These are phyloP conservation scores for Kurtzmaniella quercitrusa DNA, from an alignment of 1,139 yeast genomes.

Conservation along the genomic window DNA sequence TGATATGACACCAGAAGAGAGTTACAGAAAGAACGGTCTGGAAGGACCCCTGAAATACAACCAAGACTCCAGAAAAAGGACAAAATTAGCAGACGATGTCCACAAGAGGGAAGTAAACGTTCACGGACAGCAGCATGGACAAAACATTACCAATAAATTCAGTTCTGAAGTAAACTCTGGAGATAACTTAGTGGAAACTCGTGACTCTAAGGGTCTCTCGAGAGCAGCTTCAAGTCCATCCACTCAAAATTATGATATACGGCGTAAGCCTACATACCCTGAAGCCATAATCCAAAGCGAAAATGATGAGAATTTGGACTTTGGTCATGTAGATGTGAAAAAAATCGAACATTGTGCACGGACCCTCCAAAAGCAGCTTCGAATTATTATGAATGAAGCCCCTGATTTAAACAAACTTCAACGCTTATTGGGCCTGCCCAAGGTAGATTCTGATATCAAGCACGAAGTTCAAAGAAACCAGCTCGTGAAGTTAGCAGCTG, in stretches of 20 bases:
- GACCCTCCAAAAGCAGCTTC: constrained; percentile 48
- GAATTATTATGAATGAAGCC: constrained; percentile 48
- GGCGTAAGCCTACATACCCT: neutral
- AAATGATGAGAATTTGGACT: constrained; percentile 4
- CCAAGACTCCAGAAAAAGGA: neutral
- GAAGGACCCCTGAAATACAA: neutral
- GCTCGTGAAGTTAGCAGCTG: constrained; percentile 56
- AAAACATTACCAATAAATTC: no score
- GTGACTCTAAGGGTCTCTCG: neutral
- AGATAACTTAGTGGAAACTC: no score
- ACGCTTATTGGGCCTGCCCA: constrained; percentile 18
- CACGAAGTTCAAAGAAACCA: constrained; percentile 51
- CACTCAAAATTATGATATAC: neutral
- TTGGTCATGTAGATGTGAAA: constrained; percentile 38
- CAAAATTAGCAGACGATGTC: neutral
- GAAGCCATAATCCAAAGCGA: neutral
- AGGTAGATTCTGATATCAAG: constrained; percentile 33
- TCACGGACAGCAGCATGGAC: no score
- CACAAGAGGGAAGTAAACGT: no score
- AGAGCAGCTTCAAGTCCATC: no score
- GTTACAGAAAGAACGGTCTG: neutral
- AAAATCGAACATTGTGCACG: constrained; percentile 40
- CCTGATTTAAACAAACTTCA: constrained; percentile 47
- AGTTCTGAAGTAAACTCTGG: no score
- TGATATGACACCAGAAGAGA: constrained; percentile 6